Base-by-base conservation (phyloP, 2,329 filamentous ascomycete genomes). In the Acrodontium crateriforme region DNA sequence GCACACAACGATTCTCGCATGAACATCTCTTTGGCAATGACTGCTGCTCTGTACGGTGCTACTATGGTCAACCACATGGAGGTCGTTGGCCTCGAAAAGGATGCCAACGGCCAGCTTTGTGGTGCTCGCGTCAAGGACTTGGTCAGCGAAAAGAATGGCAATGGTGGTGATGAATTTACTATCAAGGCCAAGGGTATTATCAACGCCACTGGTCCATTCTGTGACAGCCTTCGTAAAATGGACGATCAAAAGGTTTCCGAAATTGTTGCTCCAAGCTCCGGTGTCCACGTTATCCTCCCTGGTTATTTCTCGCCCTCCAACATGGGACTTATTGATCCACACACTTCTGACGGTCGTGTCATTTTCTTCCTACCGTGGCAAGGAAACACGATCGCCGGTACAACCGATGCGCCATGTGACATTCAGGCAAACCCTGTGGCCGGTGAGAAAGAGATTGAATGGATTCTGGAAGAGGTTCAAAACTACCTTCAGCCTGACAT, bases 321-420 rank as follows among this genome's bases (percentile, higher is more conserved):
- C 48, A 89, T 91, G 81, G 83, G 83, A 36, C 65, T 91, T 21
- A 80, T 91, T 44, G 83, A 92, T 46, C 82, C 83, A 4, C 73
- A 74, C 21, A 89, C 83, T 2, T 91, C 82, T 2, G 83, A 91
- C 48, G 83, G 83, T 12, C 72, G 83, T 50, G 83, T 91, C 27
- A 87, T 91, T 48, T 91, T 91, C 70, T 91, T 92, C 66, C 65
- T 91, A 21, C 83, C 83, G 13, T 91, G 83, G 83, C 82, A 91
- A 59, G 82, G 82, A 26, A 89, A 89, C 58, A 91, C 82, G 9
- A 89, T 91, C 47, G 83, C 82, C 24, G 83, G 83, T 36, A 91
- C 83, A 4, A 91, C 82, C 6, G 83, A 91, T 49, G 75, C 78
- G 20, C 74, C 81, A 3, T 78, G 76, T 19, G 60, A 66, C 16